These are phyloP conservation scores for Sarcocystis neurona DNA, from an alignment of 169 alveolate species.

Conservation along the genomic window DNA sequence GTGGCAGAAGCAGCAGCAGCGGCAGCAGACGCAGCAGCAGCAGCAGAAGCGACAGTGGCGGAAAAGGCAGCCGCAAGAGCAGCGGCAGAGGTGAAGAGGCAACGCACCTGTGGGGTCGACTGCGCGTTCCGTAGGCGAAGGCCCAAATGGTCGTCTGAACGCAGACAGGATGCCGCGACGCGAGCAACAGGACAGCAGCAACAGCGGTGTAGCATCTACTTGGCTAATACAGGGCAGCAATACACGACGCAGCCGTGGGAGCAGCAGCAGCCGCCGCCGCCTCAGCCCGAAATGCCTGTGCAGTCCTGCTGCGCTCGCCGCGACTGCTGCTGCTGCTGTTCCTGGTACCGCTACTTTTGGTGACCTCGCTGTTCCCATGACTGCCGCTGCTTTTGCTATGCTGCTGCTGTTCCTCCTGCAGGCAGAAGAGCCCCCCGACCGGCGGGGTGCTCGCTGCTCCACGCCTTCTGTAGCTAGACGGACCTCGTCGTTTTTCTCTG, in stretches of 20 bases:
- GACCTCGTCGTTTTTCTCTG: no score
- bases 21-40: slow-evolving; percentile 25
- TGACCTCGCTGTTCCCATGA: no score
- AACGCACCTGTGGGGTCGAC: slow-evolving; percentile 45
- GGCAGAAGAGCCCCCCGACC: no score
- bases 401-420: no score
- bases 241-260: neutral
- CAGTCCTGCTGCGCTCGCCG: neutral
- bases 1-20: no score
- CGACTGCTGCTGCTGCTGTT: no score
- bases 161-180: neutral
- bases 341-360: no score
- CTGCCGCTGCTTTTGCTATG: no score
- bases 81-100: no score
- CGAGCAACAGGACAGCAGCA: neutral
- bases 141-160: slow-evolving; percentile 50
- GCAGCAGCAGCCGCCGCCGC: slow-evolving; percentile 8
- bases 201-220: neutral
- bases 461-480: no score
- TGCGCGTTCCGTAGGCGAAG: neutral
- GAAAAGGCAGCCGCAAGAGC: slow-evolving; percentile 6
- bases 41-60: slow-evolving; percentile 1
- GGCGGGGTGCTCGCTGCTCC: no score
- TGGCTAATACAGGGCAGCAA: neutral
- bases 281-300: neutral